Evolutionary conservation across 352 stramenopile genomes (phyloP).

Genomic region (Halophytophthora batemanensis): DNA sequence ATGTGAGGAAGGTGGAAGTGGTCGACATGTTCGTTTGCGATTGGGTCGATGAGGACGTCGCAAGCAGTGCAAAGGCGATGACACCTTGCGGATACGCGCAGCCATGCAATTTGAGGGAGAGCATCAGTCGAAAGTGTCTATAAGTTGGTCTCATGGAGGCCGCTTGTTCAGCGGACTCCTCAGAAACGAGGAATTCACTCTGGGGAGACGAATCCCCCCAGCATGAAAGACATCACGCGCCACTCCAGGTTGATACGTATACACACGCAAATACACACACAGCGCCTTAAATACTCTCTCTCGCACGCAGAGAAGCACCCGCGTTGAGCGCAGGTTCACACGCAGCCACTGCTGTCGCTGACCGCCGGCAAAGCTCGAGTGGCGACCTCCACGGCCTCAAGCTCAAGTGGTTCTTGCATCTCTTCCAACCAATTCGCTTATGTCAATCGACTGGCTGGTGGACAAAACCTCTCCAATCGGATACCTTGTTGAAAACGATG

Average conservation of each 20-base stretch:
- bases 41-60: too few species aligned
- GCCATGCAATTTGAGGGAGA: slow-evolving; percentile 11
- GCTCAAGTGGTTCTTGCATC: too few species aligned
- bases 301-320: neutral
- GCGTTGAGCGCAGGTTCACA: neutral
- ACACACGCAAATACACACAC: slow-evolving; percentile 3
- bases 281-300: too few species aligned
- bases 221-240: slow-evolving; percentile 80
- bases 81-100: too few species aligned
- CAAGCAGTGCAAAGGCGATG: too few species aligned
- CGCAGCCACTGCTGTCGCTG: neutral
- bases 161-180: slow-evolving; percentile 83
- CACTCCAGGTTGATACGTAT: slow-evolving; percentile 8
- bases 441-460: neutral
- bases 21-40: too few species aligned
- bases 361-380: neutral
- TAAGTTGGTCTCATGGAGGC: slow-evolving; percentile 85
- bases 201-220: slow-evolving; percentile 35
- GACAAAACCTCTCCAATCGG: neutral
- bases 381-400: neutral
- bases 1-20: too few species aligned
- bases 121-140: slow-evolving; percentile 80
- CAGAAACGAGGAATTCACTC: slow-evolving; percentile 92
- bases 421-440: too few species aligned
- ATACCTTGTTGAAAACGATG: neutral